These are phyloP conservation scores for Cladosporium sp. DNA, from an alignment of 2,329 filamentous ascomycete species.

Conservation along the genomic window DNA sequence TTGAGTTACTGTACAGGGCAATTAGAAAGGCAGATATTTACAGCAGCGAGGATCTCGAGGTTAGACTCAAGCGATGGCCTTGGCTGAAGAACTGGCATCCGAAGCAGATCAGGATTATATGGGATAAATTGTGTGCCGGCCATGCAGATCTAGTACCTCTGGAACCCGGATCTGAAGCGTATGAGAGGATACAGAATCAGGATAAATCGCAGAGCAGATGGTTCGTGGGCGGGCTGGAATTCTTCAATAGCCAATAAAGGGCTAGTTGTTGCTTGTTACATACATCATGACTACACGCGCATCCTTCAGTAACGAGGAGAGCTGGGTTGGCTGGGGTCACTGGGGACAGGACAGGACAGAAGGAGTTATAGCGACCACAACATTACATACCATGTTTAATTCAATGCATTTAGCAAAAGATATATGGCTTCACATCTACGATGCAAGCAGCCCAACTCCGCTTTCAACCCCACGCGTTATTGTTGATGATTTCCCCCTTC, in stretches of 20 bases:
- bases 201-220: background rate
- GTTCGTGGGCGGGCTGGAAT: constrained; percentile 7
- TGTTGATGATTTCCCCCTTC: constrained; percentile 2
- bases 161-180: background rate
- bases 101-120: background rate
- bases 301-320: background rate
- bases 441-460: background rate
- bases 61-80: background rate
- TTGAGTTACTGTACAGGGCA: constrained; percentile 1
- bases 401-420: too few relatives aligned
- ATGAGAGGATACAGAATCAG: background rate
- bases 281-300: background rate
- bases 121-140: constrained; percentile 1
- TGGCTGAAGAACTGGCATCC: constrained; percentile 10
- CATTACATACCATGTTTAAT: too few relatives aligned
- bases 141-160: constrained; percentile 1
- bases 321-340: background rate
- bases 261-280: too few relatives aligned
- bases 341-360: background rate
- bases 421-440: background rate
- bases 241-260: constrained; percentile 8
- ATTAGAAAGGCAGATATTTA: constrained; percentile 1
- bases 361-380: too few relatives aligned
- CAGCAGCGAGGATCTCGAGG: background rate
- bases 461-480: background rate